phyloP scores from a whole-genome alignment of 352 stramenopile species.

The Blastocystis sp. region DNA sequence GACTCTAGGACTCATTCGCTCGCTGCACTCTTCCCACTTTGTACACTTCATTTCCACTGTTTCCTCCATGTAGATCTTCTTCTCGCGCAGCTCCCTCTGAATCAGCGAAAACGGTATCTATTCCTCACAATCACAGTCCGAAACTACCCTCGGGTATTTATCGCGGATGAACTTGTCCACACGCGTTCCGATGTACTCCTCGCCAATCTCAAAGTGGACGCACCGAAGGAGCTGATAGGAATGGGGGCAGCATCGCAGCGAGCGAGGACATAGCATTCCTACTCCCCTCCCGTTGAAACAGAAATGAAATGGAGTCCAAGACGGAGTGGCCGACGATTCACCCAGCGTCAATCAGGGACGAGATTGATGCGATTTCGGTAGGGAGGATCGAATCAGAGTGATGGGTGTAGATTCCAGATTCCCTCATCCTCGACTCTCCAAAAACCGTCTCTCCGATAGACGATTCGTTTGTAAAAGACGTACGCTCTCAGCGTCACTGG shows the following conservation, averaged over 20 bases:
- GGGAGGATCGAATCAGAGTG: not conserved
- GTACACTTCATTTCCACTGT: not conserved
- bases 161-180: conserved; percentile 62
- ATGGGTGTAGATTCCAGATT: not conserved
- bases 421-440: not conserved
- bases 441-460: too few relatives aligned
- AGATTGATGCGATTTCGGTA: not conserved
- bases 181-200: not conserved
- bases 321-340: not conserved
- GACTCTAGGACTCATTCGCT: not conserved
- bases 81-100: conserved; percentile 41
- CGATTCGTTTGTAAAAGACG: too few relatives aligned
- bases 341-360: not conserved
- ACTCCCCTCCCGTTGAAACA: not conserved
- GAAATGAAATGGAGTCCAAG: not conserved
- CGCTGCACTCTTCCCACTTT: not conserved
- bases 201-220: not conserved
- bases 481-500: too few relatives aligned
- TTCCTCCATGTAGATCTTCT: conserved; percentile 1
- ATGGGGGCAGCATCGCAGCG: not conserved
- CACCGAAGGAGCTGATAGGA: not conserved
- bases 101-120: conserved; percentile 47
- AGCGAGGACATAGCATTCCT: not conserved
- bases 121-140: not conserved
- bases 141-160: conserved; percentile 27